phyloP scores from a whole-genome alignment of 805 yeast species.

The Candida boleticola region DNA sequence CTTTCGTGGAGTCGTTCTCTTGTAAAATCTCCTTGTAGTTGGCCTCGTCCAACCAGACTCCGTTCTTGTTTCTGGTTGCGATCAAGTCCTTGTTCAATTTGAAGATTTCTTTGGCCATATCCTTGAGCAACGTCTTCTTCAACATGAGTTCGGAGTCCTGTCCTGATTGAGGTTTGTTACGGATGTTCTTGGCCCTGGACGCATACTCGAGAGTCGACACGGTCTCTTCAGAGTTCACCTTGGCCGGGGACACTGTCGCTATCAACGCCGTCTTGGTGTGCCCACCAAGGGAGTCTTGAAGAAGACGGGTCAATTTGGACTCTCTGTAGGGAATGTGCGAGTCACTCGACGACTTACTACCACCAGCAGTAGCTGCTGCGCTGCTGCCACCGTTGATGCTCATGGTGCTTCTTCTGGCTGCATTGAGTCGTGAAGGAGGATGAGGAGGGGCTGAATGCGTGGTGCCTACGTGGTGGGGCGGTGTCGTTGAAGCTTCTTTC shows the following conservation, averaged over 20 bases:
- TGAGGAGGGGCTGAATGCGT: too few species aligned
- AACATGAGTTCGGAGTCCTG: slow-evolving; percentile 37
- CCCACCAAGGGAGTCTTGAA: slow-evolving; percentile 86
- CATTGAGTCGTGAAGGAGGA: too few species aligned
- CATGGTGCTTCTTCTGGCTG: neutral
- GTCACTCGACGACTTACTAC: slow-evolving; percentile 1
- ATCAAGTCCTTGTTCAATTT: slow-evolving; percentile 56
- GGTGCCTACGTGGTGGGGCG: neutral
- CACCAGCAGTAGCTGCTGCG: neutral
- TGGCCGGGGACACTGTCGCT: slow-evolving; percentile 86
- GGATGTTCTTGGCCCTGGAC: slow-evolving; percentile 77
- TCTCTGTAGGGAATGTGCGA: slow-evolving; percentile 82
- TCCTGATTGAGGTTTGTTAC: slow-evolving; percentile 55
- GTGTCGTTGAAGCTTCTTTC: neutral
- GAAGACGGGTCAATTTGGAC: slow-evolving; percentile 69
- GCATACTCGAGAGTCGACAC: slow-evolving; percentile 86
- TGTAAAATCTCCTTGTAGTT: slow-evolving; percentile 41
- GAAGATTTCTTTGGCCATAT: slow-evolving; percentile 52
- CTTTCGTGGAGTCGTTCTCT: slow-evolving; percentile 26
- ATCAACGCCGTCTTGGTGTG: slow-evolving; percentile 82
- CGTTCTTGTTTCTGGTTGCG: slow-evolving; percentile 63
- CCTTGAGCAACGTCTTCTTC: slow-evolving; percentile 55
- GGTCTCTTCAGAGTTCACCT: slow-evolving; percentile 75
- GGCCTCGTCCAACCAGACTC: slow-evolving; percentile 59
- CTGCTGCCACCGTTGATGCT: neutral